Conservation (phyloP, 345 rosid genomes). For the Camelina neglecta region DNA sequence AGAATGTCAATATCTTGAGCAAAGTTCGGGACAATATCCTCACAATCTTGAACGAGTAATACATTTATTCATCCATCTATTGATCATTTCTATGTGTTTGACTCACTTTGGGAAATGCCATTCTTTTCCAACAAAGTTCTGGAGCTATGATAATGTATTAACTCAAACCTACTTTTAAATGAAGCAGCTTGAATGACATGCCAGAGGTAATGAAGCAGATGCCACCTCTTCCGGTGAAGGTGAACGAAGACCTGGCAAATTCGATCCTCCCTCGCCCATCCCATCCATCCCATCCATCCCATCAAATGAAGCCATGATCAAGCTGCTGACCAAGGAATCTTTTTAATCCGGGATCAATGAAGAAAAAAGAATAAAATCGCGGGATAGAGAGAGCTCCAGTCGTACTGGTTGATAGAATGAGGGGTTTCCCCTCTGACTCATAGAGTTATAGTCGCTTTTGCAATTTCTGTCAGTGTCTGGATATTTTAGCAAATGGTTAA, state of each 20-base stretch:
- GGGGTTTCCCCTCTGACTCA: conserved; percentile 30
- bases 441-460: conserved; percentile 38
- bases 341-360: conserved; percentile 30
- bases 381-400: conserved; percentile 32
- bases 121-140: neutral
- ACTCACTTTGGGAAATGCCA: conserved; percentile 11
- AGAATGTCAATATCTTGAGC: conserved; percentile 64
- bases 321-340: conserved; percentile 37
- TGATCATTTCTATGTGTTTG: conserved; percentile 15
- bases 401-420: conserved; percentile 37
- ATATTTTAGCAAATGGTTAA: conserved; percentile 42
- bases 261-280: conserved; percentile 61
- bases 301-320: conserved; percentile 56
- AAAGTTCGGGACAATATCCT: conserved; percentile 74
- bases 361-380: conserved; percentile 31
- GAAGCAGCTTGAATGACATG: conserved; percentile 79
- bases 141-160: neutral
- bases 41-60: conserved; percentile 73
- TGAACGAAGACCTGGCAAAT: conserved; percentile 76
- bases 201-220: conserved; percentile 90
- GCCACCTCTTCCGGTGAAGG: conserved; percentile 83
- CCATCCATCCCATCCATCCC: conserved; percentile 49
- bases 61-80: conserved; percentile 16
- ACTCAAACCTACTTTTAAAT: too few species aligned
- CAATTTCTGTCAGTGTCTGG: conserved; percentile 14